Percentiles rank a stretch among this genome's conserved stretches.
Conservation (phyloP, 345 rosid species). For the Sonneratia caseolaris region DNA sequence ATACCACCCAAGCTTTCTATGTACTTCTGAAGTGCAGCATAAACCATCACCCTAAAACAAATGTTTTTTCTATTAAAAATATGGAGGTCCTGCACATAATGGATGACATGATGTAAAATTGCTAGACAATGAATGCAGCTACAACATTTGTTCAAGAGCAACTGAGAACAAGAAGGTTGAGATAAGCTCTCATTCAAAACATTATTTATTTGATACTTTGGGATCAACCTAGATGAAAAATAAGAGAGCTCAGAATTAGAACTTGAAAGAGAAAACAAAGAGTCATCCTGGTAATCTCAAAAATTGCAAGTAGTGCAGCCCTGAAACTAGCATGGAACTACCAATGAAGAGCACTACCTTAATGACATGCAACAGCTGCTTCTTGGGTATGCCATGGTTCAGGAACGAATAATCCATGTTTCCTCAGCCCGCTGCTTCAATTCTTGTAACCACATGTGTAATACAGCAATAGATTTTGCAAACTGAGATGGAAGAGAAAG, state of each 20-base stretch:
- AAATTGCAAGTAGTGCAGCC: not conserved
- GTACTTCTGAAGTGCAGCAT: conserved; percentile 89
- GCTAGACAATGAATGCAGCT: conserved; percentile 13
- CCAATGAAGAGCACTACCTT: conserved; percentile 44
- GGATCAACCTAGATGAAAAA: conserved; percentile 57
- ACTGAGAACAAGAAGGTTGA: conserved; percentile 81
- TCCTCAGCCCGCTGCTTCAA: conserved; percentile 81
- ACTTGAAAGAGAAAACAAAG: not conserved
- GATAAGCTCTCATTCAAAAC: conserved; percentile 82
- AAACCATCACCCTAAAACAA: conserved; percentile 75
- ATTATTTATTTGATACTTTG: conserved; percentile 64
- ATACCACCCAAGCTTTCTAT: conserved; percentile 91
- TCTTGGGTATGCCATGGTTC: conserved; percentile 81
- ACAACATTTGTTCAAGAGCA: conserved; percentile 82
- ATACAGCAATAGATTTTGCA: not conserved
- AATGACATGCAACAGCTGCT: conserved; percentile 86
- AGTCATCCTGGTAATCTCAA: not conserved
- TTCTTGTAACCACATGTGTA: conserved; percentile 69
- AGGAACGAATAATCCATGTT: conserved; percentile 54
- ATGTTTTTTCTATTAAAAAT: not conserved
- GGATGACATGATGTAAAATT: not conserved
- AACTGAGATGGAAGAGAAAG: not conserved
- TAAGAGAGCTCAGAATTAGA: conserved; percentile 1
- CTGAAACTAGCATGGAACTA: not conserved
- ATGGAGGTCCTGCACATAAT: not conserved